These are phyloP conservation scores for Penicillium palitans DNA, from an alignment of 2,329 filamentous ascomycete species.

Conservation along the genomic window DNA sequence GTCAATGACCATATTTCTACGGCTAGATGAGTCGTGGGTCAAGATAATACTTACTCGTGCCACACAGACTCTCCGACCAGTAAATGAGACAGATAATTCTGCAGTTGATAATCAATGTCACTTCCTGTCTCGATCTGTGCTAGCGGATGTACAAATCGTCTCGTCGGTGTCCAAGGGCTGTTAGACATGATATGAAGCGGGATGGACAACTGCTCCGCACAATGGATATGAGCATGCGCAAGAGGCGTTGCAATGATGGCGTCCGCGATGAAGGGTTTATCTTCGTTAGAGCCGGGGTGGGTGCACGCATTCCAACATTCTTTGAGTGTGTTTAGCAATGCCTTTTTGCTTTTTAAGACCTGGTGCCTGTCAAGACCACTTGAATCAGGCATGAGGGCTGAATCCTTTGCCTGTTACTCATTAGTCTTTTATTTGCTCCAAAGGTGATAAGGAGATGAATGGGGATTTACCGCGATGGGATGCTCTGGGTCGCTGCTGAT, in stretches of 20 bases:
- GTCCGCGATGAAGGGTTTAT: conserved; percentile 4
- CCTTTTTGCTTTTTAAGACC: conserved; percentile 1
- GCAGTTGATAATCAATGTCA: not conserved
- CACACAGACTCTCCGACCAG: conserved; percentile 2
- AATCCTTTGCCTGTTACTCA: not conserved
- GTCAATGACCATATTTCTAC: not conserved
- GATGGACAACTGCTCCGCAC: conserved; percentile 8
- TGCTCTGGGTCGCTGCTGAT: conserved; percentile 9
- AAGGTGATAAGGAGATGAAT: not conserved
- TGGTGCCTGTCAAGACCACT: not conserved
- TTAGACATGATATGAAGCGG: conserved; percentile 13
- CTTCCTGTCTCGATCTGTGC: not conserved
- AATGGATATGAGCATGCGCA: conserved; percentile 12
- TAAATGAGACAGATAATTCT: conserved; percentile 10
- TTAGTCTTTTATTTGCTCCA: not conserved
- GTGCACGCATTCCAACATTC: conserved; percentile 8
- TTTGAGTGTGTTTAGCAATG: conserved; percentile 3
- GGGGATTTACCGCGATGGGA: conserved; percentile 5
- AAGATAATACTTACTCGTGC: conserved; percentile 5
- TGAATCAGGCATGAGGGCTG: not conserved
- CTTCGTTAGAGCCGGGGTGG: not conserved
- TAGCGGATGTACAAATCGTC: conserved; percentile 5
- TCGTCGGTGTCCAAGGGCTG: conserved; percentile 9
- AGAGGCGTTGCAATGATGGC: conserved; percentile 12
- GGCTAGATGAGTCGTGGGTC: not conserved